These are phyloP conservation scores for Corynespora cassiicola DNA, from an alignment of 2,329 filamentous ascomycete genomes.

Conservation along the genomic window DNA sequence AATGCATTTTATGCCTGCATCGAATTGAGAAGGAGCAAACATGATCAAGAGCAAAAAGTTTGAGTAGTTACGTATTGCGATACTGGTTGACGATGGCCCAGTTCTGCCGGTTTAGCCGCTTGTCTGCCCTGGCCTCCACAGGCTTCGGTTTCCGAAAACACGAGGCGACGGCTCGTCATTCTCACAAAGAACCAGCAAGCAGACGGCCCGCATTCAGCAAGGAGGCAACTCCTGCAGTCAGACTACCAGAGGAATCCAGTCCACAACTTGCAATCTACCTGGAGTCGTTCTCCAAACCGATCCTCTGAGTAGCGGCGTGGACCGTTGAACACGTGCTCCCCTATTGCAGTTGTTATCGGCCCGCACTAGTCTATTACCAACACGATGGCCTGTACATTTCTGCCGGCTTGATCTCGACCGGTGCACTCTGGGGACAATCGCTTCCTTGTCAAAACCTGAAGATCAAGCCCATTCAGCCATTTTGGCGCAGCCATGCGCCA, in stretches of 20 bases:
- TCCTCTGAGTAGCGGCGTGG: neutral
- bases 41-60: constrained; percentile 1
- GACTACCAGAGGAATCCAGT: constrained; percentile 3
- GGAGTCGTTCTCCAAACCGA: constrained; percentile 3
- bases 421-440: neutral
- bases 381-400: constrained; percentile 19
- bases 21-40: constrained; percentile 9
- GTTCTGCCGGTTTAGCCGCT: constrained; percentile 18
- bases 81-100: constrained; percentile 3
- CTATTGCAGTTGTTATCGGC: constrained; percentile 4
- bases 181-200: constrained; percentile 1
- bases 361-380: constrained; percentile 16
- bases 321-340: constrained; percentile 3
- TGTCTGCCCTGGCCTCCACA: constrained; percentile 7
- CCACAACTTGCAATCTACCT: constrained; percentile 2
- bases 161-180: constrained; percentile 5
- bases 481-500: constrained; percentile 10
- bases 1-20: constrained; percentile 1
- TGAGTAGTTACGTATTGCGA: constrained; percentile 4
- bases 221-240: constrained; percentile 11
- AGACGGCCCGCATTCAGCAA: too few relatives aligned
- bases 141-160: constrained; percentile 25
- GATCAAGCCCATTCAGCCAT: constrained; percentile 4
- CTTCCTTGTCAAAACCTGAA: constrained; percentile 3
- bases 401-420: constrained; percentile 4